These are phyloP conservation scores for Ophiognomonia clavigignenti-juglandacearum DNA, from an alignment of 2,329 filamentous ascomycete species.

Conservation along the genomic window DNA sequence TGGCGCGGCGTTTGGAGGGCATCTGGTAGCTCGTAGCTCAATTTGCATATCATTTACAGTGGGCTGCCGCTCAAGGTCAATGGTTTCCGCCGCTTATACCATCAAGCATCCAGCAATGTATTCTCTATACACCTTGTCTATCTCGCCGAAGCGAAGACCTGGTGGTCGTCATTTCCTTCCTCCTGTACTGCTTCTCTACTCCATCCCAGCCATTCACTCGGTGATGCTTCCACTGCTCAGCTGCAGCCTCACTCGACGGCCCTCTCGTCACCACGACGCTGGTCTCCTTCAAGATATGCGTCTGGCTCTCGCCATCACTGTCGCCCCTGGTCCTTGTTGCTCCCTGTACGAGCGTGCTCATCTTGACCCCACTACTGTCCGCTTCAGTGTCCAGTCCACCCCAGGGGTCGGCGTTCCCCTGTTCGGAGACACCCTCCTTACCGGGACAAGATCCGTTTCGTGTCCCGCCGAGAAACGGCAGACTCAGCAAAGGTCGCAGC, in stretches of 20 bases:
- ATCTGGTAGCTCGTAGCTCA: background rate
- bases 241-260: background rate
- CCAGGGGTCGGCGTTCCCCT: background rate
- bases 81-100: too few relatives aligned
- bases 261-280: constrained; percentile 21
- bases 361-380: background rate
- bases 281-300: constrained; percentile 34
- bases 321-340: constrained; percentile 14
- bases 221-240: constrained; percentile 20
- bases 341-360: background rate
- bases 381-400: background rate
- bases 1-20: constrained; percentile 13
- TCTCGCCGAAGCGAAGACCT: too few relatives aligned
- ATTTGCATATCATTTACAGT: background rate
- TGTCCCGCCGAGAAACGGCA: constrained; percentile 20
- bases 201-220: constrained; percentile 22
- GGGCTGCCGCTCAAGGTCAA: too few relatives aligned
- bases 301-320: constrained; percentile 28
- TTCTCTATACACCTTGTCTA: too few relatives aligned
- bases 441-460: background rate
- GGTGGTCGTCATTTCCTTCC: too few relatives aligned
- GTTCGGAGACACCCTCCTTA: background rate
- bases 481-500: constrained; percentile 37
- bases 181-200: too few relatives aligned
- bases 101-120: too few relatives aligned